Conservation (phyloP, 2,329 filamentous ascomycete genomes). For the Ophiostoma ips region DNA sequence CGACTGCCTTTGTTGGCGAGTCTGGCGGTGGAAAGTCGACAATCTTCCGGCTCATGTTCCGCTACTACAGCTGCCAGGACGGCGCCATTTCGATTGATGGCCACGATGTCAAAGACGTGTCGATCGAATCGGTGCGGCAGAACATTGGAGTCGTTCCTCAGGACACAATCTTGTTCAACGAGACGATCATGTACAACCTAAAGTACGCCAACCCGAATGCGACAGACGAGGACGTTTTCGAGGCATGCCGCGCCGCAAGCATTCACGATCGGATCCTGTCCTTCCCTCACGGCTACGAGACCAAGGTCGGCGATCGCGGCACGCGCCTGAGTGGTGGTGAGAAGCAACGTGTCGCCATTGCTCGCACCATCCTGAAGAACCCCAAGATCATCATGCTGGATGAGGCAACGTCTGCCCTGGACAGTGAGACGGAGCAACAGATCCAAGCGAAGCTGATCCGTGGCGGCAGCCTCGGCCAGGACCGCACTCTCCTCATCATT, state of each 20-base stretch:
- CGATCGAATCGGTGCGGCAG: slow-evolving; percentile 81
- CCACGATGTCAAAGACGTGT: slow-evolving; percentile 68
- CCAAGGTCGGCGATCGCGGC: slow-evolving; percentile 38
- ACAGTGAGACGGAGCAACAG: slow-evolving; percentile 44
- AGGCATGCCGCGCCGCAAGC: slow-evolving; percentile 37
- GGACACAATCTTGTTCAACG: slow-evolving; percentile 61
- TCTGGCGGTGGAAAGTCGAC: slow-evolving; percentile 96
- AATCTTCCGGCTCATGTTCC: slow-evolving; percentile 86
- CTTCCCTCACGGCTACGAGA: slow-evolving; percentile 39
- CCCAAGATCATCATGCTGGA: slow-evolving; percentile 58
- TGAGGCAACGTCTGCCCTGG: slow-evolving; percentile 57
- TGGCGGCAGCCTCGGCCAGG: slow-evolving; percentile 50
- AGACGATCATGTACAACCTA: slow-evolving; percentile 41
- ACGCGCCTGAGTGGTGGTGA: slow-evolving; percentile 45
- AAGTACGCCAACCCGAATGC: slow-evolving; percentile 36
- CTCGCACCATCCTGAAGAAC: slow-evolving; percentile 53
- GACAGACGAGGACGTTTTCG: slow-evolving; percentile 33
- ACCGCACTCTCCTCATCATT: slow-evolving; percentile 88
- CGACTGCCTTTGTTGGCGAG: slow-evolving; percentile 89
- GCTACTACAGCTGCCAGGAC: slow-evolving; percentile 78
- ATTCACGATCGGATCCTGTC: slow-evolving; percentile 40
- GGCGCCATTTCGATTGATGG: slow-evolving; percentile 79
- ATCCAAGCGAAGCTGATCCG: slow-evolving; percentile 57
- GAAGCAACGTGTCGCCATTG: slow-evolving; percentile 45
- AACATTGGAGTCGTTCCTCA: slow-evolving; percentile 95